Base-by-base conservation (phyloP, 2,329 filamentous ascomycete species). In the Tolypocladium nubicola region DNA sequence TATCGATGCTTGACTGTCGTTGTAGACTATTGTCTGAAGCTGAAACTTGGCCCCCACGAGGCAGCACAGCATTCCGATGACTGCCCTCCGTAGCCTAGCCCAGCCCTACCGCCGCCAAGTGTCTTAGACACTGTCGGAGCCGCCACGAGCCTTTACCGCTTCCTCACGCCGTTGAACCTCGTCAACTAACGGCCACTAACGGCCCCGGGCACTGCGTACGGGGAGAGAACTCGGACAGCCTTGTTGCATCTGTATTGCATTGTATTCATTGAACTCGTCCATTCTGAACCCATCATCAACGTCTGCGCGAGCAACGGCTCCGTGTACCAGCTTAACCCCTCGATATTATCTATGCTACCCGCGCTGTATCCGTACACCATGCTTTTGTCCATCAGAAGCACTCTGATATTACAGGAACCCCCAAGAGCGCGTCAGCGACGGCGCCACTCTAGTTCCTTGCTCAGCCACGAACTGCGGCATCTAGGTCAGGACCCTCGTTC, bases 401-500 rank as follows among this genome's bases (percentile, higher is more conserved):
- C 38, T 19, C 14, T 13, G 3, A 21, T 19, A 37, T 2, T 37
- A 37, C 19, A 11, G 11, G 11, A 1, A 16, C 37, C 19, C 21
- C 47, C 47, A 33, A 37, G 19, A 3, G 19, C 30, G 35, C 16
- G 16, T 16, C 26, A 19, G 47, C 2, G 4, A n/a, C n/a, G 9
- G 2, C 16, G 9, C 47, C 11, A 4, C 47, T 33, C 9, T n/a
- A 3, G 26, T 3, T 13, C 33, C 45, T 16, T n/a, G 16, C 10
- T 4, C 23, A 21, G 14, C 45, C 16, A 8, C 26, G 23, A 2
- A 13, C 10, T 19, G 43, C 40, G 26, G 5, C 53, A 19, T 11
- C 43, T 37, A 49, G 2, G 33, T 7, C 40, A 16, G 13, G 10
- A 11, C n/a, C 23, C 53, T 59, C 35, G 62, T 61, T 21, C 64